Evolutionary conservation across 2,329 filamentous ascomycete species (phyloP), one percentile per base, ranked within the genome.

Genomic region (Tolypocladium amazonense): DNA sequence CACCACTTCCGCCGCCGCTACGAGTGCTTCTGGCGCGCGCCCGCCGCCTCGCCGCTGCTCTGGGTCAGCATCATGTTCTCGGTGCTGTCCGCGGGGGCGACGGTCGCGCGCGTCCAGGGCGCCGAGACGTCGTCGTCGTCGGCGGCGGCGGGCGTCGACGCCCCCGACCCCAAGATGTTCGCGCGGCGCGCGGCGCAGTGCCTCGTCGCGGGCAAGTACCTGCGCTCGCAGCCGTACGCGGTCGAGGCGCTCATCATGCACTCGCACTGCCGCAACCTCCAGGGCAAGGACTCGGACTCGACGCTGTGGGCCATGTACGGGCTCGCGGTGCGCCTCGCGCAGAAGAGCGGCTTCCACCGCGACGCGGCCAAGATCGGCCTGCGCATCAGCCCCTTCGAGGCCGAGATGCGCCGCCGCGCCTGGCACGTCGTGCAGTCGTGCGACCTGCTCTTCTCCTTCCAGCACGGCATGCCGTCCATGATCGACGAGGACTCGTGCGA

Each of bases 41-140:
- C 78, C 0, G 64, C 68, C 4, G 68, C 69, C 0, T 69, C 75
- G 3, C 76, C 73, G 61, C 67, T 79, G 15, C 69, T 81, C 33
- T 82, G 80, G 80, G 69, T 80, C 53, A 81, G 79, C 63, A 76
- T 79, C 45, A 69, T 82, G 56, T 78, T 79, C 60, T 80, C 78
- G 7, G 73, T 81, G 55, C 63, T 82, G 45, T 72, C 71, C 61
- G 72, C 73, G 4, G 77, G 77, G 1, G 68, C 72, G 38, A 70
- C 73, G 20, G 70, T 78, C 27, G 67, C 70, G 30, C 66, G 69
- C 45, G 61, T 65, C 56, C 71, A 74, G 61, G 69, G 68, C 33
- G 58, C 59, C 61, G 59, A 62, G 63, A 3, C 30, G 43, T 15
- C 33, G 41, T 12, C 33, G 41, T 12, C 39, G 25, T 12, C 25